Base-by-base conservation (phyloP, 2,329 filamentous ascomycete genomes). In the Penicillium italicum region DNA sequence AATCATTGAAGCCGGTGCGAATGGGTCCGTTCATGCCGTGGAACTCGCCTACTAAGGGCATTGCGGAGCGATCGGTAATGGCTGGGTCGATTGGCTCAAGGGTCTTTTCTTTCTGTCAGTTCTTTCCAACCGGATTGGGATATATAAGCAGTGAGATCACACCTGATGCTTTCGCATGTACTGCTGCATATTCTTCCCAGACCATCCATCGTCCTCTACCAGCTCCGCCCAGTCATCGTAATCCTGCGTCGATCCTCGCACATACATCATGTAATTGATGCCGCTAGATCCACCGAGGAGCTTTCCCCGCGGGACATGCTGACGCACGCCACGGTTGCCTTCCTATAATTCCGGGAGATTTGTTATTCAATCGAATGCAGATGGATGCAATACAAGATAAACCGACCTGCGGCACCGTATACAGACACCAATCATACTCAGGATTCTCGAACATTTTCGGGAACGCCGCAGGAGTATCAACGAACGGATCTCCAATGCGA, bases 251-350 rank as follows among this genome's bases (percentile, higher is more conserved):
- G 64, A 65, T 8, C 66, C 66, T 1, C 69, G 64, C 2, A 77
- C 78, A 66, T 76, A 86, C 31, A 78, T 63, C 67, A 73, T 68
- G 50, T 69, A 73, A 47, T 74, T 74, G 58, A 72, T 70, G 4
- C 57, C 70, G 20, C 66, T 69, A 1, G 69, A 71, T 16, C 72
- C 72, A 12, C 72, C 72, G 1, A 73, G 60, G 12, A 69, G 50
- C 30, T 71, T 71, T 3, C 72, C 72, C 2, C 72, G 67, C 0
- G 68, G 61, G 0, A 70, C 47, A 48, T 67, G 63, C 33, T 70
- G 65, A 28, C 54, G 11, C 20, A 31, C 44, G 16, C 56, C 61
- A 31, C 58, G 30, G 22, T 62, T 65, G 0, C 20, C 55, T 28
- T 62, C 57, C 61, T 75, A 45, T n/a, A 26, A 1, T 5, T 18